Conservation (phyloP, 2,329 filamentous ascomycete genomes). For the Rhinocladiella mackenziei region DNA sequence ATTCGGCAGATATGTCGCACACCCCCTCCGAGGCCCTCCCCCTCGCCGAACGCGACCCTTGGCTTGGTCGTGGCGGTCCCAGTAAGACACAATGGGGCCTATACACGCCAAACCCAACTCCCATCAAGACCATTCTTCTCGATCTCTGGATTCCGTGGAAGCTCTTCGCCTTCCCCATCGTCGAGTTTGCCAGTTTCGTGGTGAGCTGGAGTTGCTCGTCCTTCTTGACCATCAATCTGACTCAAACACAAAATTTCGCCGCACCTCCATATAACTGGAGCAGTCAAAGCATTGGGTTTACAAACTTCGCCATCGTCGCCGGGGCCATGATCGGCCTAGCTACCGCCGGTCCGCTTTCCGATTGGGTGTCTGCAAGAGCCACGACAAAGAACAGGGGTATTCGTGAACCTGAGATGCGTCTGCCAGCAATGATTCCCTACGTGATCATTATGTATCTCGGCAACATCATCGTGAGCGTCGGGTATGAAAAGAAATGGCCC, state of each 20-base stretch:
- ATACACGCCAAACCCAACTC: constrained; percentile 48
- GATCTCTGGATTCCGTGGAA: constrained; percentile 62
- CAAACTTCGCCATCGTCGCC: constrained; percentile 27
- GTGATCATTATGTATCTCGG: constrained; percentile 55
- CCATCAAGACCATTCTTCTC: constrained; percentile 43
- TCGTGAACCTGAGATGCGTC: constrained; percentile 56
- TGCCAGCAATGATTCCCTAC: constrained; percentile 56
- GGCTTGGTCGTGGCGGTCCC: constrained; percentile 54
- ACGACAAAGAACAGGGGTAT: constrained; percentile 54
- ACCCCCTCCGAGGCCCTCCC: too few species aligned
- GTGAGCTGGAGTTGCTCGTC: constrained; percentile 57
- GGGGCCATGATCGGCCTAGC: constrained; percentile 53
- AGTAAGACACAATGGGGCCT: constrained; percentile 54
- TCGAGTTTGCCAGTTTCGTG: constrained; percentile 59
- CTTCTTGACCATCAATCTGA: constrained; percentile 61
- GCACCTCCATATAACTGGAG: constrained; percentile 54
- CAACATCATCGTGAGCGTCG: constrained; percentile 54
- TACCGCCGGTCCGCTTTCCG: constrained; percentile 53
- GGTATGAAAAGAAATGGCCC: constrained; percentile 52
- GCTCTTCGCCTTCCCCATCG: constrained; percentile 59
- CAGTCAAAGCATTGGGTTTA: constrained; percentile 45
- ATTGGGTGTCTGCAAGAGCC: constrained; percentile 54
- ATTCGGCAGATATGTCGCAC: too few species aligned
- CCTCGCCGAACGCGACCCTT: constrained; percentile 52
- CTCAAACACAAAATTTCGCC: constrained; percentile 52